Base-by-base conservation (phyloP, 495 filamentous ascomycete species). In the Neurospora intermedia region DNA sequence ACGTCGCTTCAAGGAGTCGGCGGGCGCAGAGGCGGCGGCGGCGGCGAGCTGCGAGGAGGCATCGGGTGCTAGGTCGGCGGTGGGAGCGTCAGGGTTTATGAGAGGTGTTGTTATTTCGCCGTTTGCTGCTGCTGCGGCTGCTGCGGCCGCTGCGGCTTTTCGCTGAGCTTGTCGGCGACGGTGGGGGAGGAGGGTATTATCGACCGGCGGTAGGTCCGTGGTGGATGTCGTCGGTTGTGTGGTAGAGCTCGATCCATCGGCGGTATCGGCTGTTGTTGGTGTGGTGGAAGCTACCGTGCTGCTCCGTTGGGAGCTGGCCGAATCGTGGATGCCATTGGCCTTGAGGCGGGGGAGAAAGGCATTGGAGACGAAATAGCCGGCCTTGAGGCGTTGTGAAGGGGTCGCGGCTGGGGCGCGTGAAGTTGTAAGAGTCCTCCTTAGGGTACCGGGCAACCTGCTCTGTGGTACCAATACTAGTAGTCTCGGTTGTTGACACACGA, bases 1-100 rank as follows among this genome's bases (percentile, higher is more conserved):
- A 46, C 88, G 87, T 73, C 94, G 92, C 66, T 91, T 89, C 70
- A 96, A 72, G 59, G 95, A 96, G 76, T 84, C 77, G 66, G 87
- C 81, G 3, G 90, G 88, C 41, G 91, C 89, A n/a, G 85, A 82
- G 39, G 91, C 89, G 7, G 94, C 94, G 43, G 88, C 81, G 39
- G 88, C 88, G 10, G 94, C 91, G 54, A 98, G 86, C 73, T 89
- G 87, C 31, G 93, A 91, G 9, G 94, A 96, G 20, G 94, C 94
- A 82, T 98, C 94, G 46, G 86, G 91, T 5, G 94, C 91, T 13
- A 96, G 79, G 66, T 77, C 74, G 41, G 75, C 39, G 8, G 75
- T 73, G n/a, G 75, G 74, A 13, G 75, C 76, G 48, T 76, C 75
- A 40, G 76, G 38, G 45, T 48, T 45, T 15, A 66, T 38, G 39